Conservation (phyloP, 495 filamentous ascomycete species). For the Penicillium goetzii region DNA sequence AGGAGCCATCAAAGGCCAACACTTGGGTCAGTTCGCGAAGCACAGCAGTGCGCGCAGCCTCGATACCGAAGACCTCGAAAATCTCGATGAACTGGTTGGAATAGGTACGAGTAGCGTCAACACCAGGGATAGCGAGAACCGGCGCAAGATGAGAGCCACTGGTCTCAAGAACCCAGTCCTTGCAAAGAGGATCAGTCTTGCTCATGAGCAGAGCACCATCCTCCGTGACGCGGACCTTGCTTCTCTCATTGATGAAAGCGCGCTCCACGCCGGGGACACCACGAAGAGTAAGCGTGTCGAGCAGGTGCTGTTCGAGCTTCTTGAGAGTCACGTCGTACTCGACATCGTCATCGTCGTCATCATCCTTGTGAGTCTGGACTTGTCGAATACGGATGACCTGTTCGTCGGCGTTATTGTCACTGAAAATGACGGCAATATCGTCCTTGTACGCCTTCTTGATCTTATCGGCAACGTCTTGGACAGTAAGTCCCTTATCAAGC, state of each 20-base stretch:
- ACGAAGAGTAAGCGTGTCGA: slow-evolving; percentile 86
- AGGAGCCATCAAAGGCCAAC: slow-evolving; percentile 95
- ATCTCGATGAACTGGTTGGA: slow-evolving; percentile 95
- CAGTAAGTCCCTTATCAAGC: slow-evolving; percentile 88
- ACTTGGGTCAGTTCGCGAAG: slow-evolving; percentile 87
- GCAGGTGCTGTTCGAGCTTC: slow-evolving; percentile 83
- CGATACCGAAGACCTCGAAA: slow-evolving; percentile 92
- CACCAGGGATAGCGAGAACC: slow-evolving; percentile 83
- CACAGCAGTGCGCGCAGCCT: slow-evolving; percentile 83
- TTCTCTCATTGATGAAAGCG: slow-evolving; percentile 88
- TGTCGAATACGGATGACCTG: slow-evolving; percentile 93
- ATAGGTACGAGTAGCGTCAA: slow-evolving; percentile 86
- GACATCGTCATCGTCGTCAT: slow-evolving; percentile 75
- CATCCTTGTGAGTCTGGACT: slow-evolving; percentile 70
- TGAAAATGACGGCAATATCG: slow-evolving; percentile 92
- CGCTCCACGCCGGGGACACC: slow-evolving; percentile 86
- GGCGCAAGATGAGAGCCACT: slow-evolving; percentile 81
- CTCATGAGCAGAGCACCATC: slow-evolving; percentile 70
- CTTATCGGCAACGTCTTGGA: slow-evolving; percentile 87
- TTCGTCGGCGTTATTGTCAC: slow-evolving; percentile 95
- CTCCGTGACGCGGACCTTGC: slow-evolving; percentile 59
- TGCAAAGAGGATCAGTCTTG: slow-evolving; percentile 72
- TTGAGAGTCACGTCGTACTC: slow-evolving; percentile 91
- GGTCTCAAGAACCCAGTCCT: slow-evolving; percentile 95
- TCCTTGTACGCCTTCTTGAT: slow-evolving; percentile 87